A percentile compares a stretch with the other conserved stretches of the same genome.
These are phyloP conservation scores for Solanum chmielewskii DNA, from an alignment of 257 asterid genomes.

Conservation along the genomic window DNA sequence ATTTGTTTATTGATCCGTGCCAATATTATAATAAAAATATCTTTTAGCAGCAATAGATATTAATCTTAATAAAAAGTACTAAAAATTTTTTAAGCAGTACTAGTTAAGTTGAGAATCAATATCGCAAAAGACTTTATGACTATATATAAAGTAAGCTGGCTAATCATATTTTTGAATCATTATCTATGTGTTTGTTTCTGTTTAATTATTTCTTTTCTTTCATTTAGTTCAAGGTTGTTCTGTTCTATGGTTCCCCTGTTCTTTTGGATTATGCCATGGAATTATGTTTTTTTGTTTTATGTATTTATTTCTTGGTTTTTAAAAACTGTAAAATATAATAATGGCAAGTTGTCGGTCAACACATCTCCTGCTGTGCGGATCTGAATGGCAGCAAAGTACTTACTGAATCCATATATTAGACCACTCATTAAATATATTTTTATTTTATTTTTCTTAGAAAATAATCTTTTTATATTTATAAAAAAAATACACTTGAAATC, in stretches of 20 bases:
- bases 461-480: no score
- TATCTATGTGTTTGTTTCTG: neutral
- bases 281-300: neutral
- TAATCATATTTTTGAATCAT: neutral
- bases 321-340: neutral
- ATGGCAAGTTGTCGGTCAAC: slow-evolving; percentile 11
- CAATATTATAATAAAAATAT: no score
- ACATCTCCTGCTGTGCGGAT: slow-evolving; percentile 11
- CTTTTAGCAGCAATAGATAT: no score
- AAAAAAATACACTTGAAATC: no score
- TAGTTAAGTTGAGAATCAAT: no score
- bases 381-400: slow-evolving; percentile 10
- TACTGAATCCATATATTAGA: neutral
- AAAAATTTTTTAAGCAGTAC: fast-evolving
- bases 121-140: no score
- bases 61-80: no score
- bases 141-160: no score
- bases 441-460: neutral
- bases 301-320: neutral
- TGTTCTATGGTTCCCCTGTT: neutral
- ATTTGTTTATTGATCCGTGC: neutral
- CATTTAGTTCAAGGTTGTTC: neutral
- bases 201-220: neutral
- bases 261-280: neutral
- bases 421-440: no score